These are phyloP conservation scores for Boletellus deceptivus DNA, from an alignment of 1,284 basidiomycete species.

Conservation along the genomic window DNA sequence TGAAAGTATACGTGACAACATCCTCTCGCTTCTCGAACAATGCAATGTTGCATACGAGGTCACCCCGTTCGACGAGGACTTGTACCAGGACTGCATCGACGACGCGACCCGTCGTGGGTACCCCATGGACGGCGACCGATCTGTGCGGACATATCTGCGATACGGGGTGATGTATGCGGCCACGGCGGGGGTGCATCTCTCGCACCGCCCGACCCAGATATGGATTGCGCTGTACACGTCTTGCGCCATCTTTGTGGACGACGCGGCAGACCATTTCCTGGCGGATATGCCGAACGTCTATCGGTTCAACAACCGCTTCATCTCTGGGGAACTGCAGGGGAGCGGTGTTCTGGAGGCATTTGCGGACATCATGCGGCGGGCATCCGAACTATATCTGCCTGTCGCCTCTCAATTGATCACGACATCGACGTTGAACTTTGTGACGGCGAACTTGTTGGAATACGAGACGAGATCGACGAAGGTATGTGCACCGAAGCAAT, in stretches of 20 bases:
- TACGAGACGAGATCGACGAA: constrained; percentile 27
- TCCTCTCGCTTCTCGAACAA: constrained; percentile 17
- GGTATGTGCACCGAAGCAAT: not conserved
- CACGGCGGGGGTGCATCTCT: constrained; percentile 14
- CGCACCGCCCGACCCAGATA: constrained; percentile 14
- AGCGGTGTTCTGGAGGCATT: constrained; percentile 27
- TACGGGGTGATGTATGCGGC: constrained; percentile 20
- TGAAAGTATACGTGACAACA: constrained; percentile 8
- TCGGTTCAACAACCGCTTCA: constrained; percentile 31
- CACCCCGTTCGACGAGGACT: constrained; percentile 7
- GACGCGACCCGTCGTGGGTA: constrained; percentile 16
- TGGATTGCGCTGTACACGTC: constrained; percentile 36
- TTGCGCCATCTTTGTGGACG: constrained; percentile 32
- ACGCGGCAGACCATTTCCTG: constrained; percentile 13
- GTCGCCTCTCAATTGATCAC: constrained; percentile 29
- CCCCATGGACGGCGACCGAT: constrained; percentile 12
- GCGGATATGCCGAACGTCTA: constrained; percentile 21
- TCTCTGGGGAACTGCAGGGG: constrained; percentile 20
- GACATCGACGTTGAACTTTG: constrained; percentile 26
- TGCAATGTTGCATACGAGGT: constrained; percentile 18
- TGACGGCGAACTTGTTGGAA: constrained; percentile 32
- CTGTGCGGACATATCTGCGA: constrained; percentile 15
- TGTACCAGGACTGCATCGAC: constrained; percentile 21
- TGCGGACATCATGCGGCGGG: constrained; percentile 25
- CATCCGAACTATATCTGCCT: constrained; percentile 14